These are phyloP conservation scores for Podaxis sp. DNA, from an alignment of 768 basidiomycete genomes.

Conservation along the genomic window DNA sequence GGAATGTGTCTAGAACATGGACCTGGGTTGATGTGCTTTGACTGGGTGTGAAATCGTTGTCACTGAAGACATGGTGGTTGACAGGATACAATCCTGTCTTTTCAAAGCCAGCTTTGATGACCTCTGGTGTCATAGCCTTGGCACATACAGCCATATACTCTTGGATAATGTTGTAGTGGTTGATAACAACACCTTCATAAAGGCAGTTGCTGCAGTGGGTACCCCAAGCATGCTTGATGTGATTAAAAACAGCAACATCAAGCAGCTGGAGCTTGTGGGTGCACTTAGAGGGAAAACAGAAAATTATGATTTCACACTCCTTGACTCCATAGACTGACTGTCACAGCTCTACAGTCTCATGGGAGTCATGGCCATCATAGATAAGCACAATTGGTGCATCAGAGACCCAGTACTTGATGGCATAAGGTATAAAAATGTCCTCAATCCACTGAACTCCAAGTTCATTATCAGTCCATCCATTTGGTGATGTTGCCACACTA, in stretches of 20 bases:
- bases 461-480: constrained; percentile 28
- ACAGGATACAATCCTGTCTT: constrained; percentile 28
- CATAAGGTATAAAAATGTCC: constrained; percentile 22
- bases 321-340: not conserved
- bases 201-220: constrained; percentile 19
- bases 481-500: constrained; percentile 24
- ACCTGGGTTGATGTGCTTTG: constrained; percentile 17
- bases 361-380: constrained; percentile 29
- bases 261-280: constrained; percentile 43
- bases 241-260: constrained; percentile 40
- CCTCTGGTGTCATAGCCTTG: constrained; percentile 15
- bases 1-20: constrained; percentile 21
- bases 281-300: constrained; percentile 35
- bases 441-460: constrained; percentile 22
- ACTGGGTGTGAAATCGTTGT: constrained; percentile 27
- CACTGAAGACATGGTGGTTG: constrained; percentile 25
- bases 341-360: not conserved
- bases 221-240: constrained; percentile 28
- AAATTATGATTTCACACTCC: constrained; percentile 29
- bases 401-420: constrained; percentile 1
- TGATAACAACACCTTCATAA: constrained; percentile 2
- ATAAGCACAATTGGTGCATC: constrained; percentile 21
- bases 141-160: constrained; percentile 21
- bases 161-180: constrained; percentile 2
- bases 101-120: constrained; percentile 23